phyloP scores from a whole-genome alignment of 2,329 filamentous ascomycete genomes.

The Neospermospora avenae region DNA sequence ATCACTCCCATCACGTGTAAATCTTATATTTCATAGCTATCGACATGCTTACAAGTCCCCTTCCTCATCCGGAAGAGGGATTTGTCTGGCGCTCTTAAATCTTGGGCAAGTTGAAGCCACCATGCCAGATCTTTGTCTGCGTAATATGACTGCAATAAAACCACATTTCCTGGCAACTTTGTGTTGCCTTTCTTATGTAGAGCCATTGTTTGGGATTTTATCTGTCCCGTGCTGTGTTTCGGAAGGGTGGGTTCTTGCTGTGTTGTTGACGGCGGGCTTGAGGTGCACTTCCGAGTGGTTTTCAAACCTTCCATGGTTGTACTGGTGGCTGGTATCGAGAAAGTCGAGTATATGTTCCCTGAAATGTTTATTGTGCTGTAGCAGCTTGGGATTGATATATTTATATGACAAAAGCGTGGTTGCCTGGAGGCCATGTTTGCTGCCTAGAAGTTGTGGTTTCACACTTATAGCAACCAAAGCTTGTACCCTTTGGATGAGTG shows the following conservation, averaged over 20 bases:
- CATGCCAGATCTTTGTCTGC: conserved; percentile 17
- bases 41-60: neutral
- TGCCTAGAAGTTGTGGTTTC: neutral
- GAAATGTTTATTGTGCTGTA: neutral
- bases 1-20: neutral
- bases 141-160: conserved; percentile 5
- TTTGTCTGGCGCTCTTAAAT: conserved; percentile 10
- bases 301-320: neutral
- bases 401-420: neutral
- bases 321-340: neutral
- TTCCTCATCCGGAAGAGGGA: conserved; percentile 13
- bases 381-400: neutral
- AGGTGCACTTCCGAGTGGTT: neutral
- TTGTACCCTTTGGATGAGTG: too few species aligned
- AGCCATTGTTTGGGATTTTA: too few species aligned
- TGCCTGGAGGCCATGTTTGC: neutral
- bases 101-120: conserved; percentile 17
- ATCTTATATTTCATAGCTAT: neutral
- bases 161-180: neutral
- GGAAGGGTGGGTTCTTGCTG: neutral
- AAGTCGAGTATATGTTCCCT: neutral
- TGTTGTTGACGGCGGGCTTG: neutral
- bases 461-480: neutral
- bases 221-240: neutral
- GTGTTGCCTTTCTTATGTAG: neutral